Evolutionary conservation across 176 grass and related monocot species (phyloP), one percentile per base, ranked within the genome.

Genomic region (barley (Hordeum vulgare)): DNA sequence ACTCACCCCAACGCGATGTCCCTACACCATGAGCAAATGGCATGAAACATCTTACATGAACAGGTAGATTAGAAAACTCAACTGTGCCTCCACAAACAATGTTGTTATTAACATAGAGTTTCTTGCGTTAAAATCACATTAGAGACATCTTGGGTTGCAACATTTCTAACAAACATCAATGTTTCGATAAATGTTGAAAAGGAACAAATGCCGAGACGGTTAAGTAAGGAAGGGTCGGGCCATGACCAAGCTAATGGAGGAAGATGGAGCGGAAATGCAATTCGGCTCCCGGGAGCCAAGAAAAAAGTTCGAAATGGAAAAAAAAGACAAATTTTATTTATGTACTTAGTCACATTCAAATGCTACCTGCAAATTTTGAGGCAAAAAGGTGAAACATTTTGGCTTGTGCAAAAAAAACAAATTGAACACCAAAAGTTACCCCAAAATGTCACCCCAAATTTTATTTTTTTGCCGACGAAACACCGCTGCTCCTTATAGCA

Each of bases 1-100:
- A 98, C 85, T 98, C 96, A 56, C 95, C 88, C 96, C 96, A 98
- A 18, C 92, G 85, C 36, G 81, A 88, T 80, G 96, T 98, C 58
- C 96, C 96, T 98, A 72, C 33, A 73, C 39, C 67, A 76, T 20
- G 29, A 84, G 62, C 63, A 93, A 77, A 86, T 57, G 54, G 36
- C 11, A 86, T 34, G 27, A 35, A 80, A 63, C 41, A 81, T 82
- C 36, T 85, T 36, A 61, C 40, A 66, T 13, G 69, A 69, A 77
- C 25, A 76, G 28, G 11, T 49, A 76, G 23, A 51, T 70, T 86
- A 44, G 39, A 82, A 89, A 71, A 15, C 35, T 58, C 64, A 81
- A 20, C 10, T 17, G 44, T 61, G 29, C 72, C 9, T 81, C 28
- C 37, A 41, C 24, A 39, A 54, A 85, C 33, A 80, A 67, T 9